phyloP scores from a whole-genome alignment of 139 green algal species.

The Coelastrella sp. region DNA sequence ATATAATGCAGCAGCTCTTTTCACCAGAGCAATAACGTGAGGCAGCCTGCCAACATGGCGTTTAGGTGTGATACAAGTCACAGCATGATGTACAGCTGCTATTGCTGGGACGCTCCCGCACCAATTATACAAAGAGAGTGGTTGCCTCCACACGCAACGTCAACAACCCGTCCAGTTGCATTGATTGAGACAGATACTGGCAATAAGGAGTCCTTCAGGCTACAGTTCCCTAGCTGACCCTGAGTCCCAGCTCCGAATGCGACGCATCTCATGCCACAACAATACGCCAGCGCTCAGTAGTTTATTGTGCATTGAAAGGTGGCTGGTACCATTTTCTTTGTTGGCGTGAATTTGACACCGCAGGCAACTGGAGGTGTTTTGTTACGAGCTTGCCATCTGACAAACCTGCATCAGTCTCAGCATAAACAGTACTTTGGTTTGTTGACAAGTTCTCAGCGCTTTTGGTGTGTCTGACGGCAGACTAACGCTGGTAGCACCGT shows the following conservation, averaged over 20 bases:
- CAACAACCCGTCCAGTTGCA: not conserved
- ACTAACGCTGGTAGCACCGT: too few species aligned
- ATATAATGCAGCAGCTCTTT: too few species aligned
- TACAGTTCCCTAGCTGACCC: not conserved
- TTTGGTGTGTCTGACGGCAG: too few species aligned
- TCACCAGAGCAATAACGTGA: too few species aligned
- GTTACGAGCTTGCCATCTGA: too few species aligned
- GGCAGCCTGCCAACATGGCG: too few species aligned
- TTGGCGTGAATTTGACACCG: not conserved
- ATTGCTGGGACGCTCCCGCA: not conserved
- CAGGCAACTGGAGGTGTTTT: too few species aligned
- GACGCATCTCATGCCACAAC: not conserved
- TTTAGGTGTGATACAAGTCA: not conserved
- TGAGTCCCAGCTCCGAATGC: not conserved
- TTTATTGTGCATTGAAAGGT: too few species aligned
- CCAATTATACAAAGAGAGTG: not conserved
- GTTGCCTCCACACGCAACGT: not conserved
- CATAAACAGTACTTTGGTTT: too few species aligned
- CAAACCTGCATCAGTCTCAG: too few species aligned
- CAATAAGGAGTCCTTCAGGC: not conserved
- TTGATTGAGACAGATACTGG: not conserved
- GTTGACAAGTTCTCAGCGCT: too few species aligned
- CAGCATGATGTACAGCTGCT: not conserved
- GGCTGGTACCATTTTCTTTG: not conserved
- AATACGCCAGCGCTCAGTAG: too few species aligned